Base-by-base conservation (phyloP, 176 grass and related monocot genomes). In the Phragmites australis region DNA sequence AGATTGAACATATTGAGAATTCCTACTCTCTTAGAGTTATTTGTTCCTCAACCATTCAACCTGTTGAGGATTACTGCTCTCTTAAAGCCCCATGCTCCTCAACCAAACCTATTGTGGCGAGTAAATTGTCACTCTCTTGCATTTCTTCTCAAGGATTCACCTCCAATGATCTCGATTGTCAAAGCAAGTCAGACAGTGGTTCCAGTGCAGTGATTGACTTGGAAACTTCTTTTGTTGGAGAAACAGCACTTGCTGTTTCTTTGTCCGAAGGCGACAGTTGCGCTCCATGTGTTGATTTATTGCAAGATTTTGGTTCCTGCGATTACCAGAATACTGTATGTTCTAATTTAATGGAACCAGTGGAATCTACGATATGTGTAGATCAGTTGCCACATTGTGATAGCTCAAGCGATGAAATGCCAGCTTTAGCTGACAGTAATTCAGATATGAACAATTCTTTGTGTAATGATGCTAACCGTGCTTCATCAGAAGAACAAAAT, bases 131-230 rank as follows among this genome's bases (percentile, higher is more conserved):
- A 67, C 76, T 58, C 30, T 63, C 70, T 70, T 42, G 66, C 64
- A 66, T 78, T 74, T 77, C 45, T 21, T 78, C 65, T 63, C 37
- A 71, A 77, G 60, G 39, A 22, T 59, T 46, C 74, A 66, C 49
- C 54, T 21, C 18, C 53, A 57, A 65, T 32, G 42, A 76, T 48
- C 42, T 68, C 32, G 57, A 18, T 59, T 74, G 17, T 74, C 64
- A 82, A 82, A 74, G 73, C 37, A 77, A 85, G 37, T 69, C 78
- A 79, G 82, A 68, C 6, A 72, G 39, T 71, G 41, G 29, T 88
- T 70, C 75, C 50, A 19, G 40, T 64, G 39, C 19, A 85, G 67
- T 53, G 75, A 42, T 54, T 56, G 31, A 70, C 65, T 31, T 79
- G 62, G 45, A 67, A 74, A 75, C 46, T 72, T 72, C 30, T 77